Evolutionary conservation across 2,329 filamentous ascomycete species (phyloP), one percentile per base, ranked within the genome.

Genomic region (Fusarium sp.): DNA sequence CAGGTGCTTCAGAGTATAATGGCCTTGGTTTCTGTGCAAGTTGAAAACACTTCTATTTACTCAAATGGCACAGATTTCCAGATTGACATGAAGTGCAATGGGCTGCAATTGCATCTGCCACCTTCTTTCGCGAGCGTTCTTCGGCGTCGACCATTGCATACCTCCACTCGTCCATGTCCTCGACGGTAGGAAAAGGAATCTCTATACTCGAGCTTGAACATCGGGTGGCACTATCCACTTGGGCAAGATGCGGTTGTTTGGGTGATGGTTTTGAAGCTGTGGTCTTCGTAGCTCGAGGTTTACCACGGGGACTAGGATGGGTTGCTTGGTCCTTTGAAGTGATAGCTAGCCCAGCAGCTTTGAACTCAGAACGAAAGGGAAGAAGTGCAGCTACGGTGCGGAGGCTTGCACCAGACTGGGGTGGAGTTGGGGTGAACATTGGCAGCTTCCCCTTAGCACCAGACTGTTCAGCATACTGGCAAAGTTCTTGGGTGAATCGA

Each of bases 341-440:
- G 2, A 89, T 83, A 3, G 87, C 86, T 51, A 89, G 79, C 3
- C 87, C 86, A 56, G 85, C 86, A 59, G 82, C 81, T 59, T 78
- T 79, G 65, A 89, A 88, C 63, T 89, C 82, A 6, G 82, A 78
- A 48, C 81, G 83, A 71, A 85, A 89, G 4, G 87, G 87, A 27
- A 87, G 73, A 4, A 89, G 77, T 30, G 84, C 85, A 27, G 83
- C 80, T 20, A 89, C 80, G 3, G 87, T 89, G 62, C 83, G 81
- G 47, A 83, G 77, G 43, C 82, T 87, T 50, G 75, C 70, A n/a
- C 76, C 79, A 4, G 83, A 84, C 14, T 79, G 78, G 2, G 81
- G 69, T 32, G 63, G 78, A 50, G 82, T 82, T 7, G 84, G 79
- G 2, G 82, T 82, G 13, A 79, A 78, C 18, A 80, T 69, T 1